These are phyloP conservation scores for Lycium ferocissimum DNA, from an alignment of 257 asterid species.

Conservation along the genomic window DNA sequence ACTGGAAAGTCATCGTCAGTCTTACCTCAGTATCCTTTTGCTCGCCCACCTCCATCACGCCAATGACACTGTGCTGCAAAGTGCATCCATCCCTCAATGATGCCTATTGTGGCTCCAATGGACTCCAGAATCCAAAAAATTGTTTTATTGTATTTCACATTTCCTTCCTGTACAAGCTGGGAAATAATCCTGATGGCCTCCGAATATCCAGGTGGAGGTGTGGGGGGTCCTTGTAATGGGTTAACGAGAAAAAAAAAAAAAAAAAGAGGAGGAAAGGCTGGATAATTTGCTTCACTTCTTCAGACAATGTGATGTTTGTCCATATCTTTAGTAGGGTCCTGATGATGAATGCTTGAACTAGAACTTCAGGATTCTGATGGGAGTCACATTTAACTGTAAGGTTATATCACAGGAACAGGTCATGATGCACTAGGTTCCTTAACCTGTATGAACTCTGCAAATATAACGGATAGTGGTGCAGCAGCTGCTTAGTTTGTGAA, in stretches of 20 bases:
- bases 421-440: not conserved
- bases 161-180: constrained; percentile 8
- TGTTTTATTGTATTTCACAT: not conserved
- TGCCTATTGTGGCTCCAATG: not conserved
- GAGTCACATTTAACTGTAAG: not conserved
- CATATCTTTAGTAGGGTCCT: not conserved
- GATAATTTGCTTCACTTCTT: not conserved
- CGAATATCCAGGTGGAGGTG: not conserved
- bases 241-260: not conserved
- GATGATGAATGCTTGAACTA: not conserved
- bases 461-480: not conserved
- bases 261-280: not conserved
- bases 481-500: constrained; percentile 15
- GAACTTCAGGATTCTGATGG: not conserved
- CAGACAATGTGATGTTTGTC: not conserved
- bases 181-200: not conserved
- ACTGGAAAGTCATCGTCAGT: constrained; percentile 47
- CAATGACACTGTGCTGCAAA: constrained; percentile 37
- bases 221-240: not conserved
- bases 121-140: not conserved
- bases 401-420: not conserved
- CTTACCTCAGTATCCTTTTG: constrained; percentile 66
- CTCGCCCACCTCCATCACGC: constrained; percentile 55
- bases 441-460: not conserved
- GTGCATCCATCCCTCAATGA: not conserved